These are phyloP conservation scores for Torrubiella hemipterigena DNA, from an alignment of 2,329 filamentous ascomycete genomes.

Conservation along the genomic window DNA sequence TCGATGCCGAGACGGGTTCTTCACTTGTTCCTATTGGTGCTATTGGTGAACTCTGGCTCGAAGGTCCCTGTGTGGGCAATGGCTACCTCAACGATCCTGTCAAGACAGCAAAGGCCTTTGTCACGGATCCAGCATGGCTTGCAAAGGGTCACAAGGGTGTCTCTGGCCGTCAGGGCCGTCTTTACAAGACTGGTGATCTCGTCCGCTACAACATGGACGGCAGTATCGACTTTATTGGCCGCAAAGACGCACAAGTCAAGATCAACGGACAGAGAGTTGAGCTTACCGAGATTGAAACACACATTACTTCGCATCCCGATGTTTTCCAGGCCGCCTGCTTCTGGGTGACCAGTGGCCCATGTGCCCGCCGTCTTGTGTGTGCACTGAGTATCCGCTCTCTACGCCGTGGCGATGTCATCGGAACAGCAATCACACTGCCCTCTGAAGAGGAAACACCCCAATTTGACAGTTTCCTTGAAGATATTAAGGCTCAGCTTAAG, in stretches of 20 bases:
- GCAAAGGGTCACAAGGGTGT: background rate
- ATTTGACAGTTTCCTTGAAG: background rate
- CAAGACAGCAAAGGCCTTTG: background rate
- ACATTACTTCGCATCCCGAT: background rate
- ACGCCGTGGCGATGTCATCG: too few relatives aligned
- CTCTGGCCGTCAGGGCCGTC: background rate
- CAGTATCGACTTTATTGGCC: conserved; percentile 4
- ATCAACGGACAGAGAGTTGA: conserved; percentile 8
- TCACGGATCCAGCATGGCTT: background rate
- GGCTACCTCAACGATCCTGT: background rate
- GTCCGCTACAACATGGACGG: conserved; percentile 1
- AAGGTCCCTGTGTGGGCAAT: background rate
- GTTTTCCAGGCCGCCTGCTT: background rate
- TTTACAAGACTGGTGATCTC: background rate
- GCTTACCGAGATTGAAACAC: conserved; percentile 6
- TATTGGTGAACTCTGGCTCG: background rate
- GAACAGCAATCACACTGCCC: background rate
- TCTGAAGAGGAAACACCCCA: background rate
- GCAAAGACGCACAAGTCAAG: conserved; percentile 7
- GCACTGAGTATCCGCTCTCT: too few relatives aligned
- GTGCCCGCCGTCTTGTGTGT: background rate
- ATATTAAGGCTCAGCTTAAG: background rate
- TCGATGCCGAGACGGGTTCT: background rate
- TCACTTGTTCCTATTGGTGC: background rate
- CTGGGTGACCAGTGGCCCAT: background rate